Evolutionary conservation across 2,329 filamentous ascomycete genomes (phyloP).

Genomic region (Cladorrhinum sp.): DNA sequence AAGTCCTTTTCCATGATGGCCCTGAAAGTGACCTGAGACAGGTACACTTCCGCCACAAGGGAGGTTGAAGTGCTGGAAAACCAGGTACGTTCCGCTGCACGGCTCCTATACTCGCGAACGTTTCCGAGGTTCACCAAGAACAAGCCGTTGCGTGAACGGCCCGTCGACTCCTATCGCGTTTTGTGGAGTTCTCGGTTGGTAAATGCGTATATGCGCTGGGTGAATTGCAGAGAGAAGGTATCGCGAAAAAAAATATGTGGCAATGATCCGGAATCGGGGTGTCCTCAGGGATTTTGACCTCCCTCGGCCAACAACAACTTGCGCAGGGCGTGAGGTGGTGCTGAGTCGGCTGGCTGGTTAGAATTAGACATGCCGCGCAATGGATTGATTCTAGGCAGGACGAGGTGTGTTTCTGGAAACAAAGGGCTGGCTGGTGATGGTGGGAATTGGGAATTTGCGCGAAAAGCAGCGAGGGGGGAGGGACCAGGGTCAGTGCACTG

Average conservation of each 20-base stretch:
- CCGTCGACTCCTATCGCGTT: constrained; percentile 21
- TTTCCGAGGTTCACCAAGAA: constrained; percentile 14
- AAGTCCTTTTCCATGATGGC: constrained; percentile 55
- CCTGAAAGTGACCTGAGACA: constrained; percentile 52
- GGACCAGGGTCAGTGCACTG: constrained; percentile 12
- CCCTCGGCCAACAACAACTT: constrained; percentile 1
- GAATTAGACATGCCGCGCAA: constrained; percentile 24
- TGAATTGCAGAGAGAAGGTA: constrained; percentile 3
- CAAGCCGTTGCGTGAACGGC: constrained; percentile 17
- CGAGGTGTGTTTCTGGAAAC: constrained; percentile 6
- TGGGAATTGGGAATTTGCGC: constrained; percentile 5
- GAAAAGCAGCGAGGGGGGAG: constrained; percentile 10
- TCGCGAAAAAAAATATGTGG: background rate
- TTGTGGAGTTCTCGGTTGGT: background rate
- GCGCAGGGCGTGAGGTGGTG: constrained; percentile 12
- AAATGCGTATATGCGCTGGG: background rate
- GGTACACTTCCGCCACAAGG: constrained; percentile 52
- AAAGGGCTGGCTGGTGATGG: constrained; percentile 10
- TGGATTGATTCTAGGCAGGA: constrained; percentile 7
- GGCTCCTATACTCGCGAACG: constrained; percentile 10
- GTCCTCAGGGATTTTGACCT: background rate
- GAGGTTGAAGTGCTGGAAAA: constrained; percentile 16
- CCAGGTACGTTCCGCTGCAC: constrained; percentile 17
- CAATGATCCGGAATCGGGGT: background rate
- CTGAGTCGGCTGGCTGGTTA: constrained; percentile 17